phyloP scores from a whole-genome alignment of 2,329 filamentous ascomycete genomes.

The Penicillium sp. region DNA sequence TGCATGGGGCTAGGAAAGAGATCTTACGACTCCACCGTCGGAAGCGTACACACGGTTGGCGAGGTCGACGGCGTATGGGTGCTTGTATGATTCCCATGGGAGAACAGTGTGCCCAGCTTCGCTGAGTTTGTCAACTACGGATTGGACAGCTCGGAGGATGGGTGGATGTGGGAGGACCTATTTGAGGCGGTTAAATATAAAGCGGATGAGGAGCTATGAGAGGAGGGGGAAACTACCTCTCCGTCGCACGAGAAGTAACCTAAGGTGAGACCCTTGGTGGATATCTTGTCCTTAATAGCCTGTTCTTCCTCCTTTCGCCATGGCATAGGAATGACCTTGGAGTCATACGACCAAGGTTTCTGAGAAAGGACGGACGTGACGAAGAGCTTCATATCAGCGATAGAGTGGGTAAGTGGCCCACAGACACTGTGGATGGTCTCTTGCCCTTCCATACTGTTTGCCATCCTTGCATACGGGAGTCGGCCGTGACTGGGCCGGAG shows the following conservation, averaged over 20 bases:
- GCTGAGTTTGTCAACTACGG: slow-evolving; percentile 31
- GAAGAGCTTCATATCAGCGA: slow-evolving; percentile 11
- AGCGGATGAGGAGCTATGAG: not conserved
- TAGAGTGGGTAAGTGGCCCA: slow-evolving; percentile 18
- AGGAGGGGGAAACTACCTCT: not conserved
- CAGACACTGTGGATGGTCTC: slow-evolving; percentile 40
- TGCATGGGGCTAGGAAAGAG: too few relatives aligned
- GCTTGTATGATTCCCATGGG: slow-evolving; percentile 33
- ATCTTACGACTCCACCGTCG: slow-evolving; percentile 33
- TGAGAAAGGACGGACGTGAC: slow-evolving; percentile 7
- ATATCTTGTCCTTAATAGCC: slow-evolving; percentile 27
- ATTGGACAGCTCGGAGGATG: slow-evolving; percentile 38
- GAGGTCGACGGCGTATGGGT: not conserved
- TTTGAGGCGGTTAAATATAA: not conserved
- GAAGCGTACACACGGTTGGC: slow-evolving; percentile 32
- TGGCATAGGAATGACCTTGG: slow-evolving; percentile 18
- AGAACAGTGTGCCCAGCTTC: slow-evolving; percentile 35
- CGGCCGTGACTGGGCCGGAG: slow-evolving; percentile 44
- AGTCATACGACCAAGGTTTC: slow-evolving; percentile 17
- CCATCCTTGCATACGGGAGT: slow-evolving; percentile 40
- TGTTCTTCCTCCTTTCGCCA: slow-evolving; percentile 28
- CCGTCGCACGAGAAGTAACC: slow-evolving; percentile 36
- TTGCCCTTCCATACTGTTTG: slow-evolving; percentile 37
- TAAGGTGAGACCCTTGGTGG: slow-evolving; percentile 30
- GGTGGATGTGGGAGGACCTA: slow-evolving; percentile 39